Evolutionary conservation across 495 filamentous ascomycete genomes (phyloP).

Genomic region (Hypoxylon intermedium): DNA sequence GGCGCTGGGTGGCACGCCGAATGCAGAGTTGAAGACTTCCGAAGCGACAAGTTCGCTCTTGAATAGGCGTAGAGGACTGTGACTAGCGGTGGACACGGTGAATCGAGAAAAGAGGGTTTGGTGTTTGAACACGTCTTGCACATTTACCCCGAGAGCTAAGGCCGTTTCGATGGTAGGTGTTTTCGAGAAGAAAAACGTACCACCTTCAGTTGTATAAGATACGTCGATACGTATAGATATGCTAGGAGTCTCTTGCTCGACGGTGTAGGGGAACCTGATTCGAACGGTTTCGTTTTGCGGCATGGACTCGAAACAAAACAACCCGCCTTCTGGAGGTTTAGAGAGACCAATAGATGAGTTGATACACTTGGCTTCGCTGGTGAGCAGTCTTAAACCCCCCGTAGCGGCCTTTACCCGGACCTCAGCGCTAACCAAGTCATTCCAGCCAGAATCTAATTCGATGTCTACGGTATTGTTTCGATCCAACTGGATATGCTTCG

Average conservation of each 20-base stretch:
- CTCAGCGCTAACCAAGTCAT: constrained; percentile 71
- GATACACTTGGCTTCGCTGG: constrained; percentile 68
- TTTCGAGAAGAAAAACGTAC: constrained; percentile 72
- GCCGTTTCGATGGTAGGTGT: constrained; percentile 69
- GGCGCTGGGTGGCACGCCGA: constrained; percentile 60
- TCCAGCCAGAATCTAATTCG: constrained; percentile 75
- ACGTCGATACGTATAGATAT: constrained; percentile 80
- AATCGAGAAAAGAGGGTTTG: constrained; percentile 84
- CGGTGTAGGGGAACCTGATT: constrained; percentile 80
- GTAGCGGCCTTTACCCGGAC: constrained; percentile 81
- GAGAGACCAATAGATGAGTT: constrained; percentile 61
- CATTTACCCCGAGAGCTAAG: constrained; percentile 89
- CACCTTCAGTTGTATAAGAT: constrained; percentile 75
- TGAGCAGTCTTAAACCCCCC: constrained; percentile 84
- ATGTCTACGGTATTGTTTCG: constrained; percentile 77
- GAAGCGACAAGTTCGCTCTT: constrained; percentile 74
- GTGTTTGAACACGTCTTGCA: constrained; percentile 94
- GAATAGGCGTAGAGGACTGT: constrained; percentile 76
- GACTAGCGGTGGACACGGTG: constrained; percentile 78
- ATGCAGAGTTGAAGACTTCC: constrained; percentile 69
- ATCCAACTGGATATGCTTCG: constrained; percentile 74
- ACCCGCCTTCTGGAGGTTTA: constrained; percentile 66
- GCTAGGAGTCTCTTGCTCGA: constrained; percentile 77
- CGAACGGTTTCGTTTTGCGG: constrained; percentile 54
- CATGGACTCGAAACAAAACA: constrained; percentile 69